phyloP scores from a whole-genome alignment of 129 eudicot species.

The Erigeron canadensis region DNA sequence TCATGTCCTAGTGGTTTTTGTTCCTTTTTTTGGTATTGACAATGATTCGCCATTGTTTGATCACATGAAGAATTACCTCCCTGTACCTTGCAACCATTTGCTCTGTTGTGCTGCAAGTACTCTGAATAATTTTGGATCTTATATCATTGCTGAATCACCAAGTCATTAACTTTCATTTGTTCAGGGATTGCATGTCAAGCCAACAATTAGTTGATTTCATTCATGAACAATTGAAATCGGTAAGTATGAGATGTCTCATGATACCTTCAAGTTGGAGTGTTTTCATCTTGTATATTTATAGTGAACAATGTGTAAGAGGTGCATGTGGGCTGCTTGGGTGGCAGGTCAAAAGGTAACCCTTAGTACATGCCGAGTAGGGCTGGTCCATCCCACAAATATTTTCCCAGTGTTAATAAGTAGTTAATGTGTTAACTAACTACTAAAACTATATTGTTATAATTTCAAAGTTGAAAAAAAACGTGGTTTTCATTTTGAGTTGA shows the following conservation, averaged over 20 bases:
- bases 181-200: constrained; percentile 97
- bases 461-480: no score
- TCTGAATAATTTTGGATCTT: not conserved
- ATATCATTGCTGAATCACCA: constrained; percentile 7
- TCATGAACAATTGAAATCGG: constrained; percentile 67
- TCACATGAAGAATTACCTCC: not conserved
- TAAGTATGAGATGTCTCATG: constrained; percentile 29
- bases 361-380: no score
- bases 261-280: not conserved
- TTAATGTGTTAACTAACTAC: no score
- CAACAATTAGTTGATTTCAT: constrained; percentile 86
- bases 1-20: not conserved
- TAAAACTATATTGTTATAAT: no score
- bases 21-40: not conserved
- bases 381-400: no score
- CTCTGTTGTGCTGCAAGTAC: not conserved
- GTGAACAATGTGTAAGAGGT: no score
- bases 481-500: no score
- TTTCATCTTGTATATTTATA: not conserved
- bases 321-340: no score
- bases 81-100: not conserved
- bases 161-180: constrained; percentile 14
- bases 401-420: no score
- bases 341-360: no score
- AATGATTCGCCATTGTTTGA: no score